Percentiles rank a stretch among this genome's conserved stretches.
Conservation (phyloP, 2,329 filamentous ascomycete genomes). For the Aspergillus jensenii region DNA sequence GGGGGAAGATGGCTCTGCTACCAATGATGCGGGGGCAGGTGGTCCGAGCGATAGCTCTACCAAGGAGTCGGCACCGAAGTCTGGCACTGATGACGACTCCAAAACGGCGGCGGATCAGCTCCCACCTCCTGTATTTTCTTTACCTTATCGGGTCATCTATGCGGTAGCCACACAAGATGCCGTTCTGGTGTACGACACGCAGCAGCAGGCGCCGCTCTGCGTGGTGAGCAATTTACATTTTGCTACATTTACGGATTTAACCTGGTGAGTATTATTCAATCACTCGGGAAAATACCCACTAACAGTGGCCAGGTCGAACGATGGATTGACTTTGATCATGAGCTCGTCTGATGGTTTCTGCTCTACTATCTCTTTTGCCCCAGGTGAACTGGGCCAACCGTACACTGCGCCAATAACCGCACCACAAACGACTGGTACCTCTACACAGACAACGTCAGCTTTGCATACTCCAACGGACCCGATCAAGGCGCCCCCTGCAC, state of each 20-base stretch:
- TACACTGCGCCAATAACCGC: constrained; percentile 58
- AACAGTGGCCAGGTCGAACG: constrained; percentile 62
- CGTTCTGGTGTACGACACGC: constrained; percentile 92
- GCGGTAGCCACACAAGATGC: constrained; percentile 96
- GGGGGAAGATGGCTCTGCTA: constrained; percentile 76
- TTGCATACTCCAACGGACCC: constrained; percentile 69
- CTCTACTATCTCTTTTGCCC: constrained; percentile 79
- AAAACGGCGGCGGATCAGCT: constrained; percentile 57
- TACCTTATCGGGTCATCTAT: constrained; percentile 93
- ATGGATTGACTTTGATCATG: constrained; percentile 79
- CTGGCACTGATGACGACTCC: constrained; percentile 49
- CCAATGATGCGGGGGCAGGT: constrained; percentile 72
- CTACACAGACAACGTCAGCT: constrained; percentile 57
- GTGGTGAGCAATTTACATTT: constrained; percentile 97
- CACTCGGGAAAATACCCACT: constrained; percentile 9
- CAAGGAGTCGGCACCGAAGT: constrained; percentile 68
- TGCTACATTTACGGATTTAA: constrained; percentile 93
- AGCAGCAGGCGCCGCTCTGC: constrained; percentile 90
- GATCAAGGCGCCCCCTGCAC: constrained; percentile 57
- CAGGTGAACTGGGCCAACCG: constrained; percentile 79
- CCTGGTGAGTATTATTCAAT: constrained; percentile 67
- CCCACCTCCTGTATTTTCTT: constrained; percentile 67
- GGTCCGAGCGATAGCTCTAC: constrained; percentile 47
- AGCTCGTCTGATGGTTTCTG: constrained; percentile 99
- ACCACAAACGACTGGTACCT: constrained; percentile 28